Base-by-base conservation (phyloP, 2,329 filamentous ascomycete species). In the Penicillium sp. region DNA sequence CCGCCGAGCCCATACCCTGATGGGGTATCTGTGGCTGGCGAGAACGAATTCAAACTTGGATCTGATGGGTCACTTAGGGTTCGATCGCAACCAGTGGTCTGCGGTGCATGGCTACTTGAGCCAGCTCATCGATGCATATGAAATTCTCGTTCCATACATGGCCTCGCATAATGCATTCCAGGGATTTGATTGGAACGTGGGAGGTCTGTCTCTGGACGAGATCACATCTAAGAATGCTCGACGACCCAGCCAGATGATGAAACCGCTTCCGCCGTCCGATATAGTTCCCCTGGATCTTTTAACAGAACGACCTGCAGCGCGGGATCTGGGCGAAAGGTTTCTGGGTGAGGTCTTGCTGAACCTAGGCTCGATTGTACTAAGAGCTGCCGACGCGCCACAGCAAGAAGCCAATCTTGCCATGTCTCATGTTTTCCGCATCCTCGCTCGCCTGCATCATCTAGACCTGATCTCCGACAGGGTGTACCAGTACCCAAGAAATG, bases 401-500 rank as follows among this genome's bases (percentile, higher is more conserved):
- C 69, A 71, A 20, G 68, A 78, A 57, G 72, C 74, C 6, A 72
- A 74, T 47, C 41, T 70, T 12, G 74, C 76, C 42, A 81, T 82
- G 79, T 75, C 75, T 54, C 75, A 73, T 53, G 78, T 82, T 7
- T 75, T 77, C 61, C 77, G 74, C 31, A 73, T 78, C 34, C 69
- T 82, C 60, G 80, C 77, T 43, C 76, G 76, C 49, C 65, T 82
- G 48, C 80, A 82, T 58, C 78, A 79, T 65, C 67, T 77, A 11
- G 78, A 72, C 49, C 69, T 76, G 54, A 71, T 82, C 4, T 78
- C 80, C 10, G 71, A 77, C 49, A 69, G 69, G 38, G 72, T 82
- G 6, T 82, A 82, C 64, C 75, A 76, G 55, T 78, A 77, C 58
- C 61, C 65, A 10, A 55, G 63, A 48, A 69, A 70, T 15, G 62